Conservation (phyloP, 495 filamentous ascomycete genomes). For the Amorphotheca resinae region DNA sequence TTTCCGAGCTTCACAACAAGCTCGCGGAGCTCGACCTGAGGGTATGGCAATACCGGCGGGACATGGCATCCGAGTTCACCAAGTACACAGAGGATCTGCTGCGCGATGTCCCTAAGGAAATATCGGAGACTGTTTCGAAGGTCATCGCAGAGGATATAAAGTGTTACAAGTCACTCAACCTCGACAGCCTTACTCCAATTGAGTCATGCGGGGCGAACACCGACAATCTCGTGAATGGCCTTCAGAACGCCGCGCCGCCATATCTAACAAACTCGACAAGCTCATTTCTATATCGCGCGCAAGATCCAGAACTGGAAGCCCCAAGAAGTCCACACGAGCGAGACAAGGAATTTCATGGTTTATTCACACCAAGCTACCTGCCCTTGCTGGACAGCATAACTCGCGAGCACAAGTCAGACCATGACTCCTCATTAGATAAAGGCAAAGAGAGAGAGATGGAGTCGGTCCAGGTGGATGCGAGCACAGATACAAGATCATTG, state of each 20-base stretch:
- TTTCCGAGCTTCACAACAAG: conserved; percentile 36
- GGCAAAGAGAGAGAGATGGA: conserved; percentile 8
- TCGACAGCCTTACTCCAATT: conserved; percentile 2
- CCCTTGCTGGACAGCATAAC: conserved; percentile 39
- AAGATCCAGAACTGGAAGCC: conserved; percentile 7
- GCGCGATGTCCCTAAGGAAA: conserved; percentile 29
- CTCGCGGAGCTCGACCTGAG: conserved; percentile 37
- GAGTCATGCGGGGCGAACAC: conserved; percentile 11
- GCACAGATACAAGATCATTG: conserved; percentile 15
- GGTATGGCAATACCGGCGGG: conserved; percentile 36
- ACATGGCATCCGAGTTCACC: conserved; percentile 36
- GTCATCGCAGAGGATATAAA: conserved; percentile 31
- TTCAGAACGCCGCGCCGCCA: neutral
- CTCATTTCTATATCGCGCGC: conserved; percentile 13
- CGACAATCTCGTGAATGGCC: conserved; percentile 4
- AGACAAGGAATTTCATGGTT: conserved; percentile 43
- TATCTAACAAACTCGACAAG: conserved; percentile 11
- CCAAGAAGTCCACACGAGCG: conserved; percentile 34
- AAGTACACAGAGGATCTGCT: conserved; percentile 34
- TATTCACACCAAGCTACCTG: conserved; percentile 48
- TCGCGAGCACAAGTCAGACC: conserved; percentile 19
- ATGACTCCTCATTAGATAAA: conserved; percentile 7
- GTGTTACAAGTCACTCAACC: conserved; percentile 12
- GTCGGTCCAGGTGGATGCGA: conserved; percentile 9
- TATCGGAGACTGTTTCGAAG: conserved; percentile 31